Evolutionary conservation across 2,329 filamentous ascomycete genomes (phyloP).

Genomic region (Fusarium verticillioides): DNA sequence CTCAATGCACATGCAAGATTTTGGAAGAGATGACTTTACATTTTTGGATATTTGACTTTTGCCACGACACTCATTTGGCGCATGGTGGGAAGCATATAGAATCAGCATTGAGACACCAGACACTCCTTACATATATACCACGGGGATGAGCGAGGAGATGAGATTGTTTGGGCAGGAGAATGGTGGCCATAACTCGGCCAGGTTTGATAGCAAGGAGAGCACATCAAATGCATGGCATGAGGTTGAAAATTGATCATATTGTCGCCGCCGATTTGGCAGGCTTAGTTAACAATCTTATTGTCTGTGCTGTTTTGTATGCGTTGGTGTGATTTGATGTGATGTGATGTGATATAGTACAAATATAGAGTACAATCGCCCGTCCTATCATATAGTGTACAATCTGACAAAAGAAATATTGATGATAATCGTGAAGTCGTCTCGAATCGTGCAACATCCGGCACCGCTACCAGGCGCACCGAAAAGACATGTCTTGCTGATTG

Average conservation of each 20-base stretch:
- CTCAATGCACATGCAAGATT: constrained; percentile 27
- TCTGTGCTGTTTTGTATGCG: neutral
- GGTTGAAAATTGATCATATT: constrained; percentile 22
- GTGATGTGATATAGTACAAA: neutral
- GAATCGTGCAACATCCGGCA: constrained; percentile 4
- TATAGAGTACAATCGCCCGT: neutral
- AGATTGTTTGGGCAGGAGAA: neutral
- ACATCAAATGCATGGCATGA: neutral
- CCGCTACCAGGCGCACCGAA: constrained; percentile 11
- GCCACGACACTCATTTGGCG: constrained; percentile 42
- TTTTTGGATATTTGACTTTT: constrained; percentile 26
- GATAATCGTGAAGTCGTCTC: constrained; percentile 18
- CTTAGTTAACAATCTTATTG: constrained; percentile 11
- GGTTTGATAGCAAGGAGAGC: constrained; percentile 15
- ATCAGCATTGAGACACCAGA: constrained; percentile 40
- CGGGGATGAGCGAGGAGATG: neutral
- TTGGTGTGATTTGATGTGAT: neutral
- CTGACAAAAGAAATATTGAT: neutral
- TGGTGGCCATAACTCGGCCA: neutral
- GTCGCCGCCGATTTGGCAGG: constrained; percentile 20
- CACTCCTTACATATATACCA: constrained; percentile 36
- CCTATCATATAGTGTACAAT: neutral
- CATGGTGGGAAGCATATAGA: constrained; percentile 33
- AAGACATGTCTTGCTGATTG: neutral
- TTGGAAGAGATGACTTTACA: constrained; percentile 7